Evolutionary conservation across 73 alveolate genomes (phyloP).

Genomic region (Uronychia setigera): DNA sequence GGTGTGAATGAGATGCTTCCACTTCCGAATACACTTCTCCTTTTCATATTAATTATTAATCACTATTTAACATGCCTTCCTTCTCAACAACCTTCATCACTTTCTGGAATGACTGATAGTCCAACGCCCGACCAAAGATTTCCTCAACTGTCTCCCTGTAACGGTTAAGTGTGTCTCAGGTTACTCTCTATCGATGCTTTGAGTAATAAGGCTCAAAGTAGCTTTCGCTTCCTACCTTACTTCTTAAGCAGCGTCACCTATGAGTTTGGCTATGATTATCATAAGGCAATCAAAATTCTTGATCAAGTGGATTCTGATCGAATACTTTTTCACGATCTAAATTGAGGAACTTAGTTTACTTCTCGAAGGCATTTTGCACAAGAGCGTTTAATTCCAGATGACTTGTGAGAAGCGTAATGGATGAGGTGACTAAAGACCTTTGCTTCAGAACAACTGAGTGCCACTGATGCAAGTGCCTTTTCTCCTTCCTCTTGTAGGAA

Average conservation of each 20-base stretch:
- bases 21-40: no score
- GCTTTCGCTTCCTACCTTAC: neutral
- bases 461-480: neutral
- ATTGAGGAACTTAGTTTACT: neutral
- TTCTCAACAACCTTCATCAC: no score
- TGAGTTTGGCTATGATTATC: neutral
- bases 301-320: neutral
- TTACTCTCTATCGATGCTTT: no score
- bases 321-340: neutral
- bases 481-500: neutral
- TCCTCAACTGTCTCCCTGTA: no score
- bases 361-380: neutral
- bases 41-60: no score
- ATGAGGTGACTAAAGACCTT: neutral
- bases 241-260: neutral
- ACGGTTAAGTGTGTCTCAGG: no score
- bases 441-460: neutral
- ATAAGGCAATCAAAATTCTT: no score
- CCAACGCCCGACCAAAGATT: no score
- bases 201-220: no score
- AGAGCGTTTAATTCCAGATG: neutral
- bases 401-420: neutral
- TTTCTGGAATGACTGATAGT: no score
- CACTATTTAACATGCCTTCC: no score
- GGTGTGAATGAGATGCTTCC: no score